A percentile compares a stretch with the other conserved stretches of the same genome.
Conservation (phyloP, 495 filamentous ascomycete species). For the Penicillium steckii region DNA sequence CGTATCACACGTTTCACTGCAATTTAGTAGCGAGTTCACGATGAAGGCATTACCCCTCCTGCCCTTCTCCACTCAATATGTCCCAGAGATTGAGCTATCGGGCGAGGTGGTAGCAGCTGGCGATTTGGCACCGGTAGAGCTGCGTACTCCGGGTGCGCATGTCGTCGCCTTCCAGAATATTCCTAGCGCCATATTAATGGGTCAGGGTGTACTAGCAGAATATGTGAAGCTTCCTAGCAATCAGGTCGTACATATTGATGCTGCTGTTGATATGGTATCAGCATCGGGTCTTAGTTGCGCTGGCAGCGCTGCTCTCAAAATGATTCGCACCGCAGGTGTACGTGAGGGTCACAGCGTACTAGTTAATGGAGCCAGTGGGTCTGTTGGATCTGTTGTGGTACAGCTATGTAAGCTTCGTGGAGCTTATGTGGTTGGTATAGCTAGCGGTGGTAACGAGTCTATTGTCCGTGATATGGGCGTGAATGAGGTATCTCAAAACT, state of each 20-base stretch:
- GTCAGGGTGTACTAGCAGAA: conserved; percentile 17
- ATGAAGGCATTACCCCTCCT: conserved; percentile 11
- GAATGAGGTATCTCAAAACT: conserved; percentile 16
- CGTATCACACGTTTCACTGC: conserved; percentile 20
- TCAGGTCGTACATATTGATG: conserved; percentile 10
- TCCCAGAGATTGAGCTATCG: conserved; percentile 21
- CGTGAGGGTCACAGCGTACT: conserved; percentile 23
- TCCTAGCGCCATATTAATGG: conserved; percentile 4
- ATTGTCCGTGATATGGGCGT: conserved; percentile 23
- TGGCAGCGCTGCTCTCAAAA: conserved; percentile 24
- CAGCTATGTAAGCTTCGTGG: conserved; percentile 26
- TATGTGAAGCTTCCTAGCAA: conserved; percentile 15
- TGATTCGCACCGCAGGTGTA: conserved; percentile 23
- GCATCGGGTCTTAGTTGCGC: conserved; percentile 21
- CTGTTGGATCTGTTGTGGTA: conserved; percentile 18
- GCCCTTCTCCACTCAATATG: conserved; percentile 11
- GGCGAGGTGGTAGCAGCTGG: conserved; percentile 18
- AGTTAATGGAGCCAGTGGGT: conserved; percentile 28
- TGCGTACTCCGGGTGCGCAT: conserved; percentile 11
- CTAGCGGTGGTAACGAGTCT: conserved; percentile 24
- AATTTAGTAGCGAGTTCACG: conserved; percentile 7
- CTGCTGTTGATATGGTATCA: conserved; percentile 20
- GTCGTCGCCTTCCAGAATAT: conserved; percentile 19
- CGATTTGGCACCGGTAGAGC: conserved; percentile 5
- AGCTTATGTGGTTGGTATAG: conserved; percentile 22